Evolutionary conservation across 257 asterid species (phyloP), one percentile per base, ranked within the genome.

Genomic region (Cruciata laevipes): DNA sequence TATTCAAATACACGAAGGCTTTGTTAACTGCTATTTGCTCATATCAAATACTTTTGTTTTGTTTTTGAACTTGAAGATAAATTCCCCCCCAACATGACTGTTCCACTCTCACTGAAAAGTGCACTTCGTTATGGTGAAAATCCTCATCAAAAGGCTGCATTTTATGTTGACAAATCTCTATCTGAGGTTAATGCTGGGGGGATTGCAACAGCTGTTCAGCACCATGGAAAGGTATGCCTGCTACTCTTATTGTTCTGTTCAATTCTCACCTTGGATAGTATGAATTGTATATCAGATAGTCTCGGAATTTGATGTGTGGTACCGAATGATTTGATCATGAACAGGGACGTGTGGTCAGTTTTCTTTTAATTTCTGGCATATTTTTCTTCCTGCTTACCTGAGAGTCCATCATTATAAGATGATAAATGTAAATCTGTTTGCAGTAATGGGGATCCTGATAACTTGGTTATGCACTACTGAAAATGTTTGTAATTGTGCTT

Each of bases 71-170:
- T 38, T 72, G 80, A 57, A 94, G 99, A 83, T 72, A 87, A 83
- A 77, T 90, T 90, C 72, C 95, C 99, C 55, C 96, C 90, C 33
- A 66, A 82, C 81, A 60, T 83, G 76, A 83, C 97, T 7, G 85
- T 94, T 52, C 89, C 96, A 67, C 82, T 94, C 76, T 82, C 89
- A 25, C 94, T 81, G 75, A 85, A 83, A 79, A 87, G 94, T 77
- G 77, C 87, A 57, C 96, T 94, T 73, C 88, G 97, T 3, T 94
- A 94, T 81, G 99, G 99, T 75, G 99, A 94, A 83, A 90, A 94
- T 70, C 95, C 99, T 71, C 99, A 94, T 69, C 99, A 94, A 82
- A 88, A 85, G 77, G 99, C 97, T 78, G 97, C 97, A 70, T 80
- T 94, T 84, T 94, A 90, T 47, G 88, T 68, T 67, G 96, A 94